Conservation (phyloP, 2,329 filamentous ascomycete genomes). For the Ophiostoma triangulosporum region DNA sequence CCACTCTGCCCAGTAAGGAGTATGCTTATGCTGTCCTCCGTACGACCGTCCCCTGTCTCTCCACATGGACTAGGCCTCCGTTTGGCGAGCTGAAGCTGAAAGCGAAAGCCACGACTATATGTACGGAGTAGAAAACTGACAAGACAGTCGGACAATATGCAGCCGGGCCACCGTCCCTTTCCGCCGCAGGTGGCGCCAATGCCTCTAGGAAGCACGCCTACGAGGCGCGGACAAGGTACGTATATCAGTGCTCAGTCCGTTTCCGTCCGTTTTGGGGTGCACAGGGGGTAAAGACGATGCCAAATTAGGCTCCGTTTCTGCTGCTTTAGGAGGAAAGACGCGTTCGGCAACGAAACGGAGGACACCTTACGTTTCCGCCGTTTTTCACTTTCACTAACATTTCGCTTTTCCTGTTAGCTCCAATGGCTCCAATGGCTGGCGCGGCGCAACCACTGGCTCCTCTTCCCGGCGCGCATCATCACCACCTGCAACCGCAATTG, state of each 20-base stretch:
- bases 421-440: not conserved
- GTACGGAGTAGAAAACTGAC: too few relatives aligned
- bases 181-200: not conserved
- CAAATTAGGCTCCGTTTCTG: too few relatives aligned
- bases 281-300: too few relatives aligned
- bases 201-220: not conserved
- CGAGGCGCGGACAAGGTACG: not conserved
- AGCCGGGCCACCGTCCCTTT: not conserved
- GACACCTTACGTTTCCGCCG: not conserved
- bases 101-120: too few relatives aligned
- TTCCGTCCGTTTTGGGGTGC: not conserved
- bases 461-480: not conserved
- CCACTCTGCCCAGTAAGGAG: too few relatives aligned
- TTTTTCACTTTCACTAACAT: not conserved
- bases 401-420: not conserved
- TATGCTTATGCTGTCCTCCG: too few relatives aligned
- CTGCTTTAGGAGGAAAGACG: too few relatives aligned
- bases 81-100: too few relatives aligned
- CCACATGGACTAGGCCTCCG: too few relatives aligned
- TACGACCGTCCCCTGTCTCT: too few relatives aligned
- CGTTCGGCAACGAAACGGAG: too few relatives aligned
- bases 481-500: not conserved
- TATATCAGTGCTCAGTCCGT: not conserved
- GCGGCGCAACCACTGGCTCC: conserved; percentile 4
- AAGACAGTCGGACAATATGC: not conserved